Percentiles rank a stretch among this genome's conserved stretches.
phyloP scores from a whole-genome alignment of 1,284 basidiomycete genomes.

The Leccinum subatratum region DNA sequence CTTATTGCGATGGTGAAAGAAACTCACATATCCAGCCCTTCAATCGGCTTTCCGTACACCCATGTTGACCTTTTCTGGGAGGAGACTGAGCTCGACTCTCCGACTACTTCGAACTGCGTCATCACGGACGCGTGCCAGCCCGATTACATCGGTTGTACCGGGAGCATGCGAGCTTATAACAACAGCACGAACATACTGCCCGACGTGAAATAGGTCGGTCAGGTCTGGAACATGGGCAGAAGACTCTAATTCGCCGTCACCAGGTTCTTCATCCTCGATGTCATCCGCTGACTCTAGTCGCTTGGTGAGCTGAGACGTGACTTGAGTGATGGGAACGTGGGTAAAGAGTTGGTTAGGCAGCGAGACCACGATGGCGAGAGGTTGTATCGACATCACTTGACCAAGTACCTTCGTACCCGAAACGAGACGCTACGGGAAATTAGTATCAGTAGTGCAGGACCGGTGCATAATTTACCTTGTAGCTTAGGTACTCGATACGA shows the following conservation, averaged over 20 bases:
- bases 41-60: constrained; percentile 81
- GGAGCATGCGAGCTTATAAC: constrained; percentile 65
- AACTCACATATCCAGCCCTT: constrained; percentile 66
- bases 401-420: constrained; percentile 85
- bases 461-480: constrained; percentile 59
- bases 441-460: neutral
- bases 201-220: constrained; percentile 71
- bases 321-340: constrained; percentile 92
- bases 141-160: constrained; percentile 55
- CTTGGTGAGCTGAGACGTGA: constrained; percentile 80
- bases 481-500: constrained; percentile 89
- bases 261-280: constrained; percentile 40
- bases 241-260: constrained; percentile 41
- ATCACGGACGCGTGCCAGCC: constrained; percentile 58
- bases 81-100: constrained; percentile 83
- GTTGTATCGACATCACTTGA: constrained; percentile 82
- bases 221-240: constrained; percentile 58
- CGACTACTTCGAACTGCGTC: constrained; percentile 64
- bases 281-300: constrained; percentile 61
- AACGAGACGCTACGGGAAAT: constrained; percentile 59
- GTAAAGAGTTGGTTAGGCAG: constrained; percentile 93
- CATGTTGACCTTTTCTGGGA: constrained; percentile 82
- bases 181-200: constrained; percentile 82
- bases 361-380: constrained; percentile 87
- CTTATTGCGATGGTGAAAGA: constrained; percentile 1